These are phyloP conservation scores for Tuber brumale DNA, from an alignment of 495 filamentous ascomycete genomes.

Conservation along the genomic window DNA sequence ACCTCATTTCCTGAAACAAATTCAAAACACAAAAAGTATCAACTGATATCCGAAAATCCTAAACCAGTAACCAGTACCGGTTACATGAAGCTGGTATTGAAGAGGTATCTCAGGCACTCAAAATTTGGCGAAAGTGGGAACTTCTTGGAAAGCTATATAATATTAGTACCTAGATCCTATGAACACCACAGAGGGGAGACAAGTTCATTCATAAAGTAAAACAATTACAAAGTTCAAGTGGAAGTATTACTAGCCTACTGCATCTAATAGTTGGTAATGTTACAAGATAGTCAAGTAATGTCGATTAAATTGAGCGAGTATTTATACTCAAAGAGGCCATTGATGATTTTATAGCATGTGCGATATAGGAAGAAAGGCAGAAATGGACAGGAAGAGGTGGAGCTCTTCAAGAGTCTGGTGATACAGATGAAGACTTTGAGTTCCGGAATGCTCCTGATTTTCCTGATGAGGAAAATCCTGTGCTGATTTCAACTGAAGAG, in stretches of 20 bases:
- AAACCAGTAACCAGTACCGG: too few relatives aligned
- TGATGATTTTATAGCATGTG: neutral
- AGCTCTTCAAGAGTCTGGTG: too few relatives aligned
- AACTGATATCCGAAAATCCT: too few relatives aligned
- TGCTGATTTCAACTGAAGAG: too few relatives aligned
- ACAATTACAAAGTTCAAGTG: neutral
- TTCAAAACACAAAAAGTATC: too few relatives aligned
- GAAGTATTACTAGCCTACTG: neutral
- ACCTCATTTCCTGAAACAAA: too few relatives aligned
- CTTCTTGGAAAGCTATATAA: slow-evolving; percentile 15
- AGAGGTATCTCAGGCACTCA: neutral
- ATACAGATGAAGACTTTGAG: too few relatives aligned
- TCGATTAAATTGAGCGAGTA: neutral
- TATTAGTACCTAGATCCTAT: slow-evolving; percentile 7
- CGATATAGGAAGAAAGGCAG: neutral
- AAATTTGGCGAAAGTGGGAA: neutral
- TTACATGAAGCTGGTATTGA: neutral
- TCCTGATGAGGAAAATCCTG: too few relatives aligned
- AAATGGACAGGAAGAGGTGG: neutral
- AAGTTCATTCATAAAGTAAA: neutral
- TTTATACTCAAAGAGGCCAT: neutral
- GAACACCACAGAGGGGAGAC: neutral
- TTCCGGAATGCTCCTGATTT: too few relatives aligned
- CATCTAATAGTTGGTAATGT: neutral
- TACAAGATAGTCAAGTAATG: neutral